Conservation (phyloP, 2,329 filamentous ascomycete genomes). For the Leptodontidium sp. region DNA sequence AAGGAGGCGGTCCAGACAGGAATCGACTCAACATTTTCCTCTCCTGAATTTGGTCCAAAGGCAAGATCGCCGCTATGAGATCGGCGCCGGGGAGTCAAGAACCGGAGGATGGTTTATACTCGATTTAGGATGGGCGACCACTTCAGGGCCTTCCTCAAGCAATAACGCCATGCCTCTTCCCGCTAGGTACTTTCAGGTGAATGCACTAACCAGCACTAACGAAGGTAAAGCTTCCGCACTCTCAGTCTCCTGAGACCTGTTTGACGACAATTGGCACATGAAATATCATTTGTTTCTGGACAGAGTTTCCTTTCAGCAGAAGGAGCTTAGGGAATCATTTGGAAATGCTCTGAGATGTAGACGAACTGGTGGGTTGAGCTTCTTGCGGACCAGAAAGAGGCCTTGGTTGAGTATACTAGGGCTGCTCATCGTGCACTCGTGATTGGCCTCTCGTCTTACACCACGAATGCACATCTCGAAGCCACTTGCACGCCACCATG, state of each 20-base stretch:
- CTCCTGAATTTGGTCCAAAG: neutral
- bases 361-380: conserved; percentile 12
- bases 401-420: neutral
- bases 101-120: neutral
- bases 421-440: neutral
- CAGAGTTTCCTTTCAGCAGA: neutral
- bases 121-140: neutral
- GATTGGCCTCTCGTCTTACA: conserved; percentile 4
- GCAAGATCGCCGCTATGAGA: conserved; percentile 12
- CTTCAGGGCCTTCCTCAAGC: neutral
- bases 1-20: neutral
- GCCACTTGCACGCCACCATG: neutral
- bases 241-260: neutral
- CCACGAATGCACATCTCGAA: conserved; percentile 13
- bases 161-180: neutral
- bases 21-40: neutral
- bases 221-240: neutral
- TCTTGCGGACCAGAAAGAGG: neutral
- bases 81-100: conserved; percentile 4
- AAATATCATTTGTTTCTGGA: neutral
- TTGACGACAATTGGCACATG: neutral
- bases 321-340: neutral
- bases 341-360: neutral
- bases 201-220: neutral
- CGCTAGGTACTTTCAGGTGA: neutral